These are phyloP conservation scores for Aspergillus kassunensis DNA, from an alignment of 495 filamentous ascomycete genomes.

Conservation along the genomic window DNA sequence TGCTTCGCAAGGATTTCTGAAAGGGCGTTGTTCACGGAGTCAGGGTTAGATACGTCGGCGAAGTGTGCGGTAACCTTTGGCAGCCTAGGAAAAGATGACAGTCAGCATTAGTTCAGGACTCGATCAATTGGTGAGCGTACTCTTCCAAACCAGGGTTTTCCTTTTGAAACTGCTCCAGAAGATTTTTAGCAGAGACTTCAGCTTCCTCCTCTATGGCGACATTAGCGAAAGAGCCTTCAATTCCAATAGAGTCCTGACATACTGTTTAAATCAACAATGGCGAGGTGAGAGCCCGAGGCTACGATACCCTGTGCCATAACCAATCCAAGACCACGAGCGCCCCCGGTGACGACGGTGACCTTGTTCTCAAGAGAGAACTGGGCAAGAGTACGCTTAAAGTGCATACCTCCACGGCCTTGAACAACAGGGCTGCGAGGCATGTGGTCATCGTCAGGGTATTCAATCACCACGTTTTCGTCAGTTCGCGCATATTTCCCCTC, in stretches of 20 bases:
- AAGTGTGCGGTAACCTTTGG: constrained; percentile 88
- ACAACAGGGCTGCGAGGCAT: constrained; percentile 64
- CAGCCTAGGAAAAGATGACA: constrained; percentile 37
- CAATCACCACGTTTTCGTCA: constrained; percentile 67
- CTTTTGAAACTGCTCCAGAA: constrained; percentile 66
- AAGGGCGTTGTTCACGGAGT: constrained; percentile 69
- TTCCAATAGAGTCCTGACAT: constrained; percentile 26
- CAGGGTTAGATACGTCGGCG: constrained; percentile 74
- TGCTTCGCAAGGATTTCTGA: constrained; percentile 66
- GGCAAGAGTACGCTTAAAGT: constrained; percentile 66
- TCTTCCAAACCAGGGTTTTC: constrained; percentile 73
- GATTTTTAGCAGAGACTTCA: constrained; percentile 63
- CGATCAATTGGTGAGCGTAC: constrained; percentile 35
- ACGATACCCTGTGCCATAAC: constrained; percentile 91
- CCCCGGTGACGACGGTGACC: constrained; percentile 78
- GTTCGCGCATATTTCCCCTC: constrained; percentile 67
- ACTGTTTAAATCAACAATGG: constrained; percentile 93
- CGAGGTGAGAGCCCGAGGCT: constrained; percentile 80
- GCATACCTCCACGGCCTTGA: constrained; percentile 65
- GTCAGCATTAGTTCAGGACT: background rate
- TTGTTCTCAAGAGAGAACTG: constrained; percentile 77
- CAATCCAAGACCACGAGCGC: constrained; percentile 78
- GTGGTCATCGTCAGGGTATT: constrained; percentile 67
- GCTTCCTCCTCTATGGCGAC: constrained; percentile 71
- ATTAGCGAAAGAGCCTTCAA: background rate